Evolutionary conservation across 306 rosid species (phyloP).

Genomic region (Urtica urens): DNA sequence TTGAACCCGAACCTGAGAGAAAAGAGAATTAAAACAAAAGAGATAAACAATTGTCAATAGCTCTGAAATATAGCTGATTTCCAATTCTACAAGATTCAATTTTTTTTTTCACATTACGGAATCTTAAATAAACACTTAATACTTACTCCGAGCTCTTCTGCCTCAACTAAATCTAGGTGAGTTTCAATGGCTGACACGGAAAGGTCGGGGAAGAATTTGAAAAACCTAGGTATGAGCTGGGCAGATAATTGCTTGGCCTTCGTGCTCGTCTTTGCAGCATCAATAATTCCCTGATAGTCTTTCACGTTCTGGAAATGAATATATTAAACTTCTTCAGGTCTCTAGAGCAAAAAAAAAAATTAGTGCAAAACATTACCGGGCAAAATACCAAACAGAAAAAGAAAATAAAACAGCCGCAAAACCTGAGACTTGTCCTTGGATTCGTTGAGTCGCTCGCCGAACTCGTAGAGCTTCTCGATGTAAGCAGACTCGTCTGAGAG

Average conservation of each 20-base stretch:
- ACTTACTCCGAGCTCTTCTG: conserved; percentile 90
- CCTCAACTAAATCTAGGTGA: conserved; percentile 89
- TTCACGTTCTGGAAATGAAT: conserved; percentile 52
- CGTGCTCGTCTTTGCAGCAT: conserved; percentile 68
- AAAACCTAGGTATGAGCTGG: conserved; percentile 90
- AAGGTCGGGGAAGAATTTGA: conserved; percentile 75
- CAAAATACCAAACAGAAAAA: neutral
- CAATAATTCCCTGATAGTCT: conserved; percentile 81
- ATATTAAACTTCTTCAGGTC: too few relatives aligned
- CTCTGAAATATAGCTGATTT: neutral
- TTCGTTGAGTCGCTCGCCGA: conserved; percentile 80
- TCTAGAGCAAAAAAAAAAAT: too few relatives aligned
- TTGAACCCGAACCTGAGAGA: conserved; percentile 82
- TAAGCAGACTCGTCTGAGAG: conserved; percentile 53
- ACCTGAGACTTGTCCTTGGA: conserved; percentile 94
- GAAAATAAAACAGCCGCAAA: neutral
- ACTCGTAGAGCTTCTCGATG: conserved; percentile 88
- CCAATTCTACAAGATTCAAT: neutral
- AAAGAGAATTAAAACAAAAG: conserved; percentile 9
- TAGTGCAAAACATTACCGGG: too few relatives aligned
- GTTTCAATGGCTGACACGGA: conserved; percentile 64
- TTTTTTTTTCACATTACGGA: neutral
- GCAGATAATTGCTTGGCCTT: conserved; percentile 95
- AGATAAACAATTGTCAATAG: neutral
- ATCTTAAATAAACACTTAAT: neutral